These are phyloP conservation scores for Rosa hybrid DNA, from an alignment of 331 rosid genomes.

Conservation along the genomic window DNA sequence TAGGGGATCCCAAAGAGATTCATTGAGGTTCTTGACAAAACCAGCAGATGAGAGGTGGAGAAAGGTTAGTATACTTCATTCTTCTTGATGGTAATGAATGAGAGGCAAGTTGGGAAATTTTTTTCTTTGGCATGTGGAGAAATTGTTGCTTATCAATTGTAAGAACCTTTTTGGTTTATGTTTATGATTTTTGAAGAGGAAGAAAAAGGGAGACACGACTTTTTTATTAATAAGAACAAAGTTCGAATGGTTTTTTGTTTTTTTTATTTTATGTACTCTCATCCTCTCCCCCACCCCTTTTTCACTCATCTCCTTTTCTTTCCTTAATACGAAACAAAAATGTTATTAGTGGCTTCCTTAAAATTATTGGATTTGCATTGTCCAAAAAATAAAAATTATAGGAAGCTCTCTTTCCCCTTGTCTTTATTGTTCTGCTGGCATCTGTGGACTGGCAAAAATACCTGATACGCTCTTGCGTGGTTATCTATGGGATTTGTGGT, in stretches of 20 bases:
- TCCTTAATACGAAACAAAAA: not conserved
- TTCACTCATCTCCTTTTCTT: not conserved
- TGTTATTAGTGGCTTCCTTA: not conserved
- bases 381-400: no score
- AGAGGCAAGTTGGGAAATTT: not conserved
- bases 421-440: not conserved
- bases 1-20: constrained; percentile 88
- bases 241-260: not conserved
- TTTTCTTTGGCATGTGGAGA: not conserved
- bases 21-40: constrained; percentile 91
- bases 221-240: not conserved
- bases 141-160: not conserved
- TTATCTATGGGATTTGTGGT: not conserved
- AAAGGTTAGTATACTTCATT: not conserved
- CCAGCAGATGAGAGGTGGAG: constrained; percentile 53
- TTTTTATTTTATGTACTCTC: not conserved
- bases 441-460: not conserved
- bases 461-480: not conserved
- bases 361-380: not conserved
- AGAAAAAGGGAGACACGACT: not conserved
- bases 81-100: not conserved
- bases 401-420: not conserved
- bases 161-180: not conserved
- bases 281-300: not conserved
- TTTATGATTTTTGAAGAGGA: constrained; percentile 2